These are phyloP conservation scores for Pseudocercospora macadamiae DNA, from an alignment of 2,329 filamentous ascomycete species.

Conservation along the genomic window DNA sequence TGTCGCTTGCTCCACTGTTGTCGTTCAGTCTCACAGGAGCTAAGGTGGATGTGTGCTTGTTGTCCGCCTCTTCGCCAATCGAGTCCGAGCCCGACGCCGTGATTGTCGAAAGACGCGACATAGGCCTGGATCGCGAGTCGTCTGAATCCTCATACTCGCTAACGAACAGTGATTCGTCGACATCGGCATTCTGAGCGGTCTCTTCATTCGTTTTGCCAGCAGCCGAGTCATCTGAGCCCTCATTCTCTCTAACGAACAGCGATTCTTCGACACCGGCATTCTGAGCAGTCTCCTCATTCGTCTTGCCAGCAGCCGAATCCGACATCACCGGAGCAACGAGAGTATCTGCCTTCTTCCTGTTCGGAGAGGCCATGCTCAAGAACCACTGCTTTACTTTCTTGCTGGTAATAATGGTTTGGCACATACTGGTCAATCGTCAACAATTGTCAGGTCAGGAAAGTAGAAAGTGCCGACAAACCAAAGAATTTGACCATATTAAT, in stretches of 20 bases:
- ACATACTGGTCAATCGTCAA: not conserved
- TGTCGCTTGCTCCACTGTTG: too few species aligned
- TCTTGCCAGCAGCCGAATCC: not conserved
- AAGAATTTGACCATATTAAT: too few species aligned
- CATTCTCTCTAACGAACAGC: not conserved
- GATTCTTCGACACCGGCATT: too few species aligned
- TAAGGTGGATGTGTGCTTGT: too few species aligned
- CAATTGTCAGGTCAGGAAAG: too few species aligned
- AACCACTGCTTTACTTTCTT: not conserved
- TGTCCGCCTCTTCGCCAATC: too few species aligned
- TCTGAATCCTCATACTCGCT: not conserved
- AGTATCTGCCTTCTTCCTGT: constrained; percentile 4
- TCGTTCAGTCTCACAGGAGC: too few species aligned
- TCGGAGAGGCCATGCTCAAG: not conserved
- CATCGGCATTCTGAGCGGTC: not conserved
- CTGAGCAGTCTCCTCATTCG: not conserved
- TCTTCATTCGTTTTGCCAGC: not conserved
- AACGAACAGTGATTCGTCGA: not conserved
- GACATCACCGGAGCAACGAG: too few species aligned
- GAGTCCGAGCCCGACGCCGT: not conserved
- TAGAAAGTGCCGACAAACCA: too few species aligned
- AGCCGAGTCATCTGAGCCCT: not conserved
- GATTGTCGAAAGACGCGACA: not conserved
- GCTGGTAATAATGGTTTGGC: not conserved
- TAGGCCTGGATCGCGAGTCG: not conserved